Evolutionary conservation across 345 rosid genomes (phyloP), one percentile per base, ranked within the genome.

Genomic region (Hypericum androsaemum): DNA sequence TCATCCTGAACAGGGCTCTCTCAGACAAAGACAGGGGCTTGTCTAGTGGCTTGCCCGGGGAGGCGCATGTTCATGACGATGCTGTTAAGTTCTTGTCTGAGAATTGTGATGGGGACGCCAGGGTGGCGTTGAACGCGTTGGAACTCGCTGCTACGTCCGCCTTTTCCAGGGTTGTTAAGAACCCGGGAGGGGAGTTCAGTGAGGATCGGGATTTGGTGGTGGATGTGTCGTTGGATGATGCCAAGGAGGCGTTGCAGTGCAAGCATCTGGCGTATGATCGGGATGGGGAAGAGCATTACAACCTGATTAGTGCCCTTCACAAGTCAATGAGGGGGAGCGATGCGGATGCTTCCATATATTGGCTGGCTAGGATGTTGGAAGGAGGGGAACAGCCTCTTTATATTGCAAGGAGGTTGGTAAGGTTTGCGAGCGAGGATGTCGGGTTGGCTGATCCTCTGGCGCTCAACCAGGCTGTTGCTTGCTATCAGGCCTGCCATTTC

Each of bases 401-500:
- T 77, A 84, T 88, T 39, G 89, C 88, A 0, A 71, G 94, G 68
- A 70, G 96, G 14, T 69, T 88, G 64, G 69, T 82, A 62, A 74
- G 94, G 64, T 88, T 88, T 72, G 94, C 96, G 3, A 80, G 88
- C 47, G 94, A 88, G 66, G 96, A 84, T 77, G 73, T 88, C 41
- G 94, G 90, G 0, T 68, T 84, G 62, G 96, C 86, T 1, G 90
- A 88, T 48, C 81, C 96, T 10, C 60, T 64, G 43, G 89, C 96
- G 3, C 89, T 87, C 58, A 74, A 71, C 43, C 94, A 87, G 59
- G 82, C 89, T 10, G 96, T 87, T 71, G 65, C 94, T 11, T 87
- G 94, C 61, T 87, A 84, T 58, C 96, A 87, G 69, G 96, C 94
- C 61, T 84, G 88, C 48, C 89, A 87, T 78, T 84, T 87, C 67